These are phyloP conservation scores for Fonsecaea monophora DNA, from an alignment of 2,329 filamentous ascomycete species.

Conservation along the genomic window DNA sequence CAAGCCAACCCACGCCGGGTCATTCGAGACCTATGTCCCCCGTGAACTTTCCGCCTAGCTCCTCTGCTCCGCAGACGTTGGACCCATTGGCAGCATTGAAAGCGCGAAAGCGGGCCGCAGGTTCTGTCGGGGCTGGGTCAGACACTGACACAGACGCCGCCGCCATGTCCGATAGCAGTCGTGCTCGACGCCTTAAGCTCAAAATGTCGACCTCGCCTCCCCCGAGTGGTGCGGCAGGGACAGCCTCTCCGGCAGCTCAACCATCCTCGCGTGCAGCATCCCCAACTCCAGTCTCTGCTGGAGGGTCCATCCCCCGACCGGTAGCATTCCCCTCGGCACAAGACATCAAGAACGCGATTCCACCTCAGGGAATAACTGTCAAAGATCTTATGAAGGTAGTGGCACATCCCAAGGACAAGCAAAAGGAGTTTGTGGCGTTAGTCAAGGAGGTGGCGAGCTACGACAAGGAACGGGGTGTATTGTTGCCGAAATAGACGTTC, in stretches of 20 bases:
- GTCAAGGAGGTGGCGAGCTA: constrained; percentile 33
- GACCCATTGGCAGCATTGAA: constrained; percentile 25
- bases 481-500: constrained; percentile 31
- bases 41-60: constrained; percentile 29
- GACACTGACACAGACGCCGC: constrained; percentile 38
- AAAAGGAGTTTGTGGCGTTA: constrained; percentile 28
- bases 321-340: constrained; percentile 51
- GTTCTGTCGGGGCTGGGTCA: constrained; percentile 27
- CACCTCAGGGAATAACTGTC: constrained; percentile 53
- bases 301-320: constrained; percentile 10
- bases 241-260: constrained; percentile 40
- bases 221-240: constrained; percentile 17
- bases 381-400: constrained; percentile 49
- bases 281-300: constrained; percentile 57
- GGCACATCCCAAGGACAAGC: constrained; percentile 30
- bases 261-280: constrained; percentile 64
- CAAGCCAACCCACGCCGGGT: constrained; percentile 57
- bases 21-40: constrained; percentile 39
- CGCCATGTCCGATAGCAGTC: constrained; percentile 36
- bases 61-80: constrained; percentile 25
- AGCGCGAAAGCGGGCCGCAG: constrained; percentile 24
- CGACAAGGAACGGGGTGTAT: constrained; percentile 31
- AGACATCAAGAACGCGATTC: constrained; percentile 57
- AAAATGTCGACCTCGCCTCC: constrained; percentile 42
- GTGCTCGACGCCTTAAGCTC: constrained; percentile 33